phyloP scores from a whole-genome alignment of 140 eudicot genomes.

The Erigeron philadelphicus region DNA sequence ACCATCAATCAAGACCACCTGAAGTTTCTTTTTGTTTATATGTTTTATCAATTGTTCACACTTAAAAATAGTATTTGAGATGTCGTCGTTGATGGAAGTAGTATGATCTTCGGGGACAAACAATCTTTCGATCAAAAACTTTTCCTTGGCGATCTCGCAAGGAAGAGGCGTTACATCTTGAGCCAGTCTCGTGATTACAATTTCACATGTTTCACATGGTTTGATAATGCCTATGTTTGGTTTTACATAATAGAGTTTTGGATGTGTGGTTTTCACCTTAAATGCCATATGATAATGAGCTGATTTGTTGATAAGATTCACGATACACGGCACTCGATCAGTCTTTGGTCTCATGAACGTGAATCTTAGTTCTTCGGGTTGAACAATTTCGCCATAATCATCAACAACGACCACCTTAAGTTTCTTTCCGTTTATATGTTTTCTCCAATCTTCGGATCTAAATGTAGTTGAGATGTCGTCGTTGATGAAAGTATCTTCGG shows the following conservation, averaged over 20 bases:
- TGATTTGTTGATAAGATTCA: slow-evolving; percentile 9
- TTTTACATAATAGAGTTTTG: slow-evolving; percentile 2
- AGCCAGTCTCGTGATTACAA: slow-evolving; percentile 1
- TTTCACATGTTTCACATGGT: slow-evolving; percentile 15
- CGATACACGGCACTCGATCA: background rate
- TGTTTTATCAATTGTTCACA: no score
- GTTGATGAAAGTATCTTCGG: no score
- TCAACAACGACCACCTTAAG: slow-evolving; percentile 19
- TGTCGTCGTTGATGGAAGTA: background rate
- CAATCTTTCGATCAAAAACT: slow-evolving; percentile 4
- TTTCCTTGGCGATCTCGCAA: slow-evolving; percentile 6
- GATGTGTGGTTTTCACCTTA: slow-evolving; percentile 5
- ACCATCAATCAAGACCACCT: no score
- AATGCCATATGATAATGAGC: slow-evolving; percentile 4
- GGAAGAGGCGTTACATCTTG: background rate
- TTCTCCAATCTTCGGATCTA: background rate
- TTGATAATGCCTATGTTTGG: background rate
- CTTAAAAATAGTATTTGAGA: no score
- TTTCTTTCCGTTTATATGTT: background rate
- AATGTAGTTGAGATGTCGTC: background rate
- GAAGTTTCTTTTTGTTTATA: no score
- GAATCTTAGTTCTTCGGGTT: slow-evolving; percentile 12
- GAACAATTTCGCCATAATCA: slow-evolving; percentile 15
- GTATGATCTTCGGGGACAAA: background rate
- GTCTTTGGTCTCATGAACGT: slow-evolving; percentile 4